Evolutionary conservation across 2,329 filamentous ascomycete genomes (phyloP).

Genomic region (Fusarium mundagurra): DNA sequence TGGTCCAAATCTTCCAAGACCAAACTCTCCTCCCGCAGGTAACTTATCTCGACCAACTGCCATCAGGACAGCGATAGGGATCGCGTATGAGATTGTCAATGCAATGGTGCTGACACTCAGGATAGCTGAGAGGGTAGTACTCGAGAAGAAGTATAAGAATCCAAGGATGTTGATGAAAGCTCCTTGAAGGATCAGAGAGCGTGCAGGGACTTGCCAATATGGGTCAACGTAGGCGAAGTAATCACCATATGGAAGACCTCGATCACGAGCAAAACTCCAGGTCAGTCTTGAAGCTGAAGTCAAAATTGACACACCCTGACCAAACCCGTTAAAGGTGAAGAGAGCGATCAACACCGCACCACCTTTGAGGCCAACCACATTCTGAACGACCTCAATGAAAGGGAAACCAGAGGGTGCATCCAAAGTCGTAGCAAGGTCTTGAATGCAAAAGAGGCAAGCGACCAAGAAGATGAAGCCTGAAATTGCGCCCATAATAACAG

Average conservation of each 20-base stretch:
- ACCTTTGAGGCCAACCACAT: constrained; percentile 48
- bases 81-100: constrained; percentile 59
- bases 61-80: constrained; percentile 60
- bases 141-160: constrained; percentile 63
- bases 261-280: constrained; percentile 64
- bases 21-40: constrained; percentile 54
- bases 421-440: constrained; percentile 54
- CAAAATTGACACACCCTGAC: constrained; percentile 61
- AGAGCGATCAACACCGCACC: constrained; percentile 57
- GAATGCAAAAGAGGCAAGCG: constrained; percentile 60
- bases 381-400: constrained; percentile 58
- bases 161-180: constrained; percentile 55
- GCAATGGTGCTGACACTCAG: constrained; percentile 66
- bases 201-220: constrained; percentile 62
- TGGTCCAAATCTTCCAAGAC: constrained; percentile 55
- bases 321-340: constrained; percentile 65
- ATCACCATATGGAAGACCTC: constrained; percentile 55
- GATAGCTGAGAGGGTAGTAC: constrained; percentile 62
- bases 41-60: constrained; percentile 61
- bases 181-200: constrained; percentile 62
- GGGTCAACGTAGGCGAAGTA: constrained; percentile 57
- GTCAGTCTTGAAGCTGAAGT: constrained; percentile 62
- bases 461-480: constrained; percentile 62
- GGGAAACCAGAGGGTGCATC: constrained; percentile 53
- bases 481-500: constrained; percentile 57